A percentile compares a stretch with the other conserved stretches of the same genome.
Conservation (phyloP, 345 rosid genomes). For the Rhizophora mangle region DNA sequence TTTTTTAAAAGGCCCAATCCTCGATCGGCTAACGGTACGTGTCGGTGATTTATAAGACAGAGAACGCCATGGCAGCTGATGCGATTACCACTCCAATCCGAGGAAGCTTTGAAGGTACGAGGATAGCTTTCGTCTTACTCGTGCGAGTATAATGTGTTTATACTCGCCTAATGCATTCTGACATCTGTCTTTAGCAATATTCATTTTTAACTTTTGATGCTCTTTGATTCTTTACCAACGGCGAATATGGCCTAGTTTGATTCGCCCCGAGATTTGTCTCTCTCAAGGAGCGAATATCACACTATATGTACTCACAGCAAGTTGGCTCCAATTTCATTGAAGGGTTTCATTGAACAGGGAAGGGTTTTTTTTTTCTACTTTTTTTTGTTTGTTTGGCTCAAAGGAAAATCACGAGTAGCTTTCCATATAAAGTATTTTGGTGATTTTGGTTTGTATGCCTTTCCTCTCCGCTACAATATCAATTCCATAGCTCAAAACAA, state of each 20-base stretch:
- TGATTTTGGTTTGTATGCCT: background rate
- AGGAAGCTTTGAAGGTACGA: conserved; percentile 20
- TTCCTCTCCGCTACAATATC: background rate
- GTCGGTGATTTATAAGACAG: conserved; percentile 21
- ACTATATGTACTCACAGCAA: background rate
- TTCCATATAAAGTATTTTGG: conserved; percentile 12
- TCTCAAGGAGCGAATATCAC: background rate
- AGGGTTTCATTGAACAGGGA: background rate
- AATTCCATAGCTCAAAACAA: conserved; percentile 2
- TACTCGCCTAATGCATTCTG: conserved; percentile 4
- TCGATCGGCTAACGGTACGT: conserved; percentile 16
- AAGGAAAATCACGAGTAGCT: conserved; percentile 3
- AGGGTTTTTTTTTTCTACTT: background rate
- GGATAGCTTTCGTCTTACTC: background rate
- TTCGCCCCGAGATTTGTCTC: conserved; percentile 9
- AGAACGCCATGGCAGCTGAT: background rate
- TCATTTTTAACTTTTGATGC: background rate
- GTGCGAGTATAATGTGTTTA: rapidly evolving
- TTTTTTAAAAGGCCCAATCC: background rate
- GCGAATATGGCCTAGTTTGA: background rate
- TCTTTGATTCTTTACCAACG: background rate
- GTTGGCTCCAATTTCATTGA: background rate
- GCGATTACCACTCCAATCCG: conserved; percentile 2
- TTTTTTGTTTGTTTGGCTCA: background rate
- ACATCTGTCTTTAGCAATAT: conserved; percentile 10